Base-by-base conservation (phyloP, 2,329 filamentous ascomycete species). In the Colletotrichum lindemuthianum region DNA sequence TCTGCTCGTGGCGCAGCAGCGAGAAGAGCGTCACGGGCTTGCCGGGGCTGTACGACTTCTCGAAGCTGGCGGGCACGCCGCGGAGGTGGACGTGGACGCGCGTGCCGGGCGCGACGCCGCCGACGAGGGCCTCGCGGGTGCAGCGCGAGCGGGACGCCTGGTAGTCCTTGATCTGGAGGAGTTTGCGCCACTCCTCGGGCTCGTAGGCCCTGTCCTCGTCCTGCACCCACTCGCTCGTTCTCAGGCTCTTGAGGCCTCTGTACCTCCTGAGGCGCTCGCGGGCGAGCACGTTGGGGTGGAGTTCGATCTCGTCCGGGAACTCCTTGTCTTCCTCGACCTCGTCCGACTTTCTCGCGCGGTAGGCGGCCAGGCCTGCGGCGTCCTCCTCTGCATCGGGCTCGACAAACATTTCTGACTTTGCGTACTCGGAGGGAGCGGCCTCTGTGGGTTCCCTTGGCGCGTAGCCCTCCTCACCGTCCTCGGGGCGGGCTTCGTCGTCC, bases 291-390 rank as follows among this genome's bases (percentile, higher is more conserved):
- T 95, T 87, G 0, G 96, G 96, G 69, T 92, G 92, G 57, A 99
- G 82, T 77, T 99, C 96, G 63, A 99, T 96, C 77, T 99, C 96
- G 69, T 99, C 96, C 0, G 96, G 96, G 77, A 98, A 99, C 76
- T 98, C 95, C 59, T 92, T 87, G 76, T 99, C 96, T 12, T 98
- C 94, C 53, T 94, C 87, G 4, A 89, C 92, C 70, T 97, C 95
- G 32, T 89, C 88, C 55, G 89, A 88, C 72, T 93, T 92, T 68
- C 89, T 88, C 55, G 87, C 84, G 43, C 96, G 89, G 78, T 93
- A 99, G 48, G 90, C 90, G 59, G 89, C 92, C 44, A 99, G 84
- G 73, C 96, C 89, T 70, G 89, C 85, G 2, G 91, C 86, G 69
- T 90, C 86, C 11, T 86, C 91, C 72, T 96, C 93, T 67, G 97